A percentile compares a stretch with the other conserved stretches of the same genome.
phyloP scores from a whole-genome alignment of 2,329 filamentous ascomycete species.

The Epichloe uncinata region DNA sequence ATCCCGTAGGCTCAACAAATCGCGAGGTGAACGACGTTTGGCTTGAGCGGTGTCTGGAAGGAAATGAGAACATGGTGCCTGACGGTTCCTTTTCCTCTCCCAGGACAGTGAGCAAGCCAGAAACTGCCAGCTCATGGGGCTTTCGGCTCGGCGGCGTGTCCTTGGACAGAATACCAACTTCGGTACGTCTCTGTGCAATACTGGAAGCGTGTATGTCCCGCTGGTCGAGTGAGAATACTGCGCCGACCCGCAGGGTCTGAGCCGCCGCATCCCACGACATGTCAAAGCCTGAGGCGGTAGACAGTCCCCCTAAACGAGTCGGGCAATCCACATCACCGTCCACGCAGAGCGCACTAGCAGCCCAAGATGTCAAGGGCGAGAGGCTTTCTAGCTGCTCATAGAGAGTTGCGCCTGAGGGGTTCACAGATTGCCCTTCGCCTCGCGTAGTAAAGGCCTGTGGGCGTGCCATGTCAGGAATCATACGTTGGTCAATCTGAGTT shows the following conservation, averaged over 20 bases:
- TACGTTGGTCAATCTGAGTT: no score
- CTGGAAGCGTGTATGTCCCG: conserved; percentile 28
- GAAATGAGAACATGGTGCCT: conserved; percentile 70
- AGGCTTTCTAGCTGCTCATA: conserved; percentile 51
- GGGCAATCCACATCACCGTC: conserved; percentile 34
- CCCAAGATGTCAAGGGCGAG: conserved; percentile 37
- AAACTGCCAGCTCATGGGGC: conserved; percentile 61
- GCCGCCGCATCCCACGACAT: conserved; percentile 62
- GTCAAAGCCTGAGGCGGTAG: conserved; percentile 53
- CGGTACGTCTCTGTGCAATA: conserved; percentile 43
- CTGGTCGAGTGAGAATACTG: conserved; percentile 42
- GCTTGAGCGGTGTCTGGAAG: conserved; percentile 58
- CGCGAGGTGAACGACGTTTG: conserved; percentile 43
- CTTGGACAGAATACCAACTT: conserved; percentile 65
- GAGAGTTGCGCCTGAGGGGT: conserved; percentile 27
- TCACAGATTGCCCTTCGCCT: conserved; percentile 16
- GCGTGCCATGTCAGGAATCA: background rate
- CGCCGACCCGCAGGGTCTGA: conserved; percentile 50
- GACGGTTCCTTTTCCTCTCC: conserved; percentile 61
- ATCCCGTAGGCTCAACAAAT: conserved; percentile 60
- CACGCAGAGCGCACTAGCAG: conserved; percentile 38
- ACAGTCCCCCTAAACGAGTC: conserved; percentile 27
- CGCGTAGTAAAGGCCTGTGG: conserved; percentile 48
- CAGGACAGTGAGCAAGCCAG: conserved; percentile 65
- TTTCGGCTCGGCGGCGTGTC: conserved; percentile 47